These are phyloP conservation scores for Dryadomyces quercus-mongolicae DNA, from an alignment of 2,329 filamentous ascomycete species.

Conservation along the genomic window DNA sequence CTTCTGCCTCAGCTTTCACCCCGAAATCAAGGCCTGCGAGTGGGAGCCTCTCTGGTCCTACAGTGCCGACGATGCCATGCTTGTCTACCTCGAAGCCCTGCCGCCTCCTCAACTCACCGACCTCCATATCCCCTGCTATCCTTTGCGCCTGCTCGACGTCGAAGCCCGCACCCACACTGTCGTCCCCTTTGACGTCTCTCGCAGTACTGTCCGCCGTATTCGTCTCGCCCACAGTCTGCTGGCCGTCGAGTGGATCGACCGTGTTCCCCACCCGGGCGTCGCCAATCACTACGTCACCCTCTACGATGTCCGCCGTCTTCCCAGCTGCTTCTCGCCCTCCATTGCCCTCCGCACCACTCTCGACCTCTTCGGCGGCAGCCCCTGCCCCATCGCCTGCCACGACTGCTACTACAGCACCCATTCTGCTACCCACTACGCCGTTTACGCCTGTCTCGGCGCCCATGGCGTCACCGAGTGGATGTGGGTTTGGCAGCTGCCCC, in stretches of 20 bases:
- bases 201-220: slow-evolving; percentile 40
- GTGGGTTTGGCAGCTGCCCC: background rate
- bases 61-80: slow-evolving; percentile 35
- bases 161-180: slow-evolving; percentile 26
- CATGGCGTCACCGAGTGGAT: background rate
- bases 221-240: slow-evolving; percentile 41
- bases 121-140: slow-evolving; percentile 2
- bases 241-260: slow-evolving; percentile 52
- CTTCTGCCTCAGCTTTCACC: background rate
- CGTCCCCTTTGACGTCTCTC: slow-evolving; percentile 37
- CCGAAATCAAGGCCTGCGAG: background rate
- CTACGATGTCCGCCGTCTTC: slow-evolving; percentile 31
- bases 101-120: slow-evolving; percentile 14
- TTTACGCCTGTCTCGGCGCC: background rate
- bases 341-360: background rate
- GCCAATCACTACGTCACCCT: slow-evolving; percentile 46
- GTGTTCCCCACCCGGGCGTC: slow-evolving; percentile 23
- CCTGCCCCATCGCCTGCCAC: background rate
- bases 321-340: too few species aligned
- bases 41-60: slow-evolving; percentile 41
- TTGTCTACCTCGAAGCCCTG: slow-evolving; percentile 32
- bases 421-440: background rate
- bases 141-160: slow-evolving; percentile 38
- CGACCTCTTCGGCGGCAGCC: background rate
- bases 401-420: background rate